These are phyloP conservation scores for Verbascum thapsus DNA, from an alignment of 257 asterid species.

Conservation along the genomic window DNA sequence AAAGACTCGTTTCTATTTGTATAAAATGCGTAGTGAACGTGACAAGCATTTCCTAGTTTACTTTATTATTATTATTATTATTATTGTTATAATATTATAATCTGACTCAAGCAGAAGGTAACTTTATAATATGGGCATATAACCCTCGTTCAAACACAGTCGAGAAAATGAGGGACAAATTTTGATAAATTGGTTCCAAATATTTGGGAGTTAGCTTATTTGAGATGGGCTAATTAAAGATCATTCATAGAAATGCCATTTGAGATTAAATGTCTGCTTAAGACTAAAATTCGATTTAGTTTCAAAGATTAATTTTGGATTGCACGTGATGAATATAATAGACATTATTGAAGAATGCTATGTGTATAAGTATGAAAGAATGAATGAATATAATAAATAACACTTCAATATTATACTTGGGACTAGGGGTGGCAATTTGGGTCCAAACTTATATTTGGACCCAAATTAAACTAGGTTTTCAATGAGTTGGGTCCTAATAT, in stretches of 20 bases:
- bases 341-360: too few relatives aligned
- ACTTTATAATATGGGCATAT: conserved; percentile 18
- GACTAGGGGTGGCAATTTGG: too few relatives aligned
- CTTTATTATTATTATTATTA: conserved; percentile 14
- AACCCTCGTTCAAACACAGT: neutral
- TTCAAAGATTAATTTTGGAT: neutral
- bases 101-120: neutral
- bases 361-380: too few relatives aligned
- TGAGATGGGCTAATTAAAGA: conserved; percentile 2
- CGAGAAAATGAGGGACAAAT: neutral
- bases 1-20: conserved; percentile 30
- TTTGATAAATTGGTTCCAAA: conserved; percentile 22
- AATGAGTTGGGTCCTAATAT: too few relatives aligned
- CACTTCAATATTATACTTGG: too few relatives aligned
- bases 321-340: too few relatives aligned
- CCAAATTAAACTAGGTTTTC: too few relatives aligned
- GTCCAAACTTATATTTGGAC: too few relatives aligned
- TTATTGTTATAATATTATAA: too few relatives aligned
- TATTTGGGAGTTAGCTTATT: conserved; percentile 25
- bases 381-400: too few relatives aligned
- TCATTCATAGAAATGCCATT: conserved; percentile 3
- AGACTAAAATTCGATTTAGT: neutral
- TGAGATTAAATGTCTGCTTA: neutral
- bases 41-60: conserved; percentile 30
- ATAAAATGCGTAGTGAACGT: conserved; percentile 27